Base-by-base conservation (phyloP, 176 grass and related monocot genomes). In the Guadua angustifolia region DNA sequence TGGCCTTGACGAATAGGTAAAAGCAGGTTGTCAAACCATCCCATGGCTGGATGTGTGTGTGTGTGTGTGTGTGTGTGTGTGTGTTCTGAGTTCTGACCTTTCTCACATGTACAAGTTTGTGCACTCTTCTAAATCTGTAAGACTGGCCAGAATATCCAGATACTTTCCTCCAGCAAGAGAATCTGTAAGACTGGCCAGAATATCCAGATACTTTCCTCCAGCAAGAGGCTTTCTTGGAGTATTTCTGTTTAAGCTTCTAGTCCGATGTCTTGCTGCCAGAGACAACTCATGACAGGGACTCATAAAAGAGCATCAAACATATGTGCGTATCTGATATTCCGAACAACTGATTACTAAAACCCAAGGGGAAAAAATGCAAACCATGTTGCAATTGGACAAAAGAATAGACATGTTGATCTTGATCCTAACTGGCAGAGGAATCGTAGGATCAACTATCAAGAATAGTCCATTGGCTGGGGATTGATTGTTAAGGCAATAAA, bases 291-390 rank as follows among this genome's bases (percentile, higher is more conserved):
- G 44, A 47, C 14, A 3, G 9, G 35, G 64, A 40, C 18, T 14
- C 1, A 63, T 2, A 56, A 32, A 32, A 7, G 1, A 51, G 35
- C 66, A 63, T 24, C 49, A 51, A 5, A 36, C 39, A 75, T 68
- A 9, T 59, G 14, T 21, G 72, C 18, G 24, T 26, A 55, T 56
- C 57, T 57, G 10, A 70, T 63, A 60, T 36, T 72, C 19, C 13
- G 18, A 68, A 83, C 17, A 73, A 9, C 36, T 21, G 32, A 79
- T 26, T 74, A 84, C 22, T 61, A 61, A 26, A 61, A 13, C 58
- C 58, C 58, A 13, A 61, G 58, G 19, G 14, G 0, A 9, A 56
- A 13, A 59, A 22, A 24, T 24, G 1, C 26, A 57, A 12, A 8
- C 21, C 3, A 29, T 40, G 16, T 62, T 42, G 21, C 71, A 83